Percentiles rank a stretch among this genome's conserved stretches.
Evolutionary conservation across 306 rosid species (phyloP).

Genomic region (Vigna mungo): DNA sequence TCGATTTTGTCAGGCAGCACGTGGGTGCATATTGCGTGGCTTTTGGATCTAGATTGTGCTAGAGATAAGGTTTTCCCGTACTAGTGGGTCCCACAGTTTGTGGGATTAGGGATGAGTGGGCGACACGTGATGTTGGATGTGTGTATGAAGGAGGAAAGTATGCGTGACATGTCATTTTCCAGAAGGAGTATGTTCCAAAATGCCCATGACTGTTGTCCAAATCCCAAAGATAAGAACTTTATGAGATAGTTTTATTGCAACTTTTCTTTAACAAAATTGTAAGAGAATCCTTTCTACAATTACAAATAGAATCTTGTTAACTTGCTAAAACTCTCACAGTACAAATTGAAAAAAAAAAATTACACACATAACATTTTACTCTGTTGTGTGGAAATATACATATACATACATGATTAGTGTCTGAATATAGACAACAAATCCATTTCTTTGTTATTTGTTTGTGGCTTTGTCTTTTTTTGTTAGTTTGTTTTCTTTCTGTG

Average conservation of each 20-base stretch:
- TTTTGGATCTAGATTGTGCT: constrained; percentile 49
- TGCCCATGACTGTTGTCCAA: constrained; percentile 25
- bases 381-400: no score
- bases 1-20: constrained; percentile 5
- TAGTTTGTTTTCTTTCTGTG: background rate
- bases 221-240: background rate
- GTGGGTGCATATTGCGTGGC: constrained; percentile 50
- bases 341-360: background rate
- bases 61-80: constrained; percentile 62
- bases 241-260: no score
- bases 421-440: background rate
- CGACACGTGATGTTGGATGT: constrained; percentile 45
- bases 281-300: background rate
- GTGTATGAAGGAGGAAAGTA: constrained; percentile 14
- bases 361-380: background rate
- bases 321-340: background rate
- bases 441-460: constrained; percentile 1
- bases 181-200: background rate
- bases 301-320: background rate
- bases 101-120: background rate
- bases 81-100: constrained; percentile 55
- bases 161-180: constrained; percentile 49
- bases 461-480: background rate
- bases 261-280: background rate
- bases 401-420: background rate